Evolutionary conservation across 352 stramenopile genomes (phyloP), one percentile per base, ranked within the genome.

Genomic region (Pythium folliculosum): DNA sequence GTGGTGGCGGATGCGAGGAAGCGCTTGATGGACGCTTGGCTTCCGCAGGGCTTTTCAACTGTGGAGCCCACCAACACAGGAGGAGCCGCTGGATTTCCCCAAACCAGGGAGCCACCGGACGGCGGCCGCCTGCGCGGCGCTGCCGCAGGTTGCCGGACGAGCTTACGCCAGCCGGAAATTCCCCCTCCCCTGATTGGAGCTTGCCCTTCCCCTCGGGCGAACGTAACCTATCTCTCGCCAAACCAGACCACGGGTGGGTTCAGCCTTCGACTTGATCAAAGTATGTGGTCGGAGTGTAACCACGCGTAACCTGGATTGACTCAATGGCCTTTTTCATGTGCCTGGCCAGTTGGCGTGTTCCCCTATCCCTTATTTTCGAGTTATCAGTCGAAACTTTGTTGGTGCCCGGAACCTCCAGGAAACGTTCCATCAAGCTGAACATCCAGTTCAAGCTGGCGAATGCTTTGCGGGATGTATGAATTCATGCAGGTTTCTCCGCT

Each of bases 301-400:
- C 25, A 17, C n/a, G 19, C 13, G 57, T 64, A 56, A 37, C 57
- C 50, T 27, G 51, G 25, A 60, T 22, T 40, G 49, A 40, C 54
- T 37, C 38, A 38, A 30, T 51, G 60, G 13, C 60, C 60, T 60
- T 66, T 66, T 44, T 66, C 50, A 52, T 60, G 48, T 40, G 9
- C 35, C 21, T 59, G 40, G 8, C 5, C 16, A 50, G 22, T 38
- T 57, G n/a, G 32, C 23, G 10, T 7, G 19, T 37, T 23, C 19
- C 60, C 60, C 60, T 66, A 66, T 27, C 52, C 50, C 49, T 62
- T 45, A 38, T 52, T 52, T 55, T 62, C 52, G 60, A 54, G 60
- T 60, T 60, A 66, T 66, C 60, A 66, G 60, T 51, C 30, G 60
- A 66, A 66, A 37, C 8, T 45, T 62, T 51, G 8, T n/a, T 62